Percentiles rank a stretch among this genome's conserved stretches.
Evolutionary conservation across 768 basidiomycete genomes (phyloP).

Genomic region (Cubamyces lactineus): DNA sequence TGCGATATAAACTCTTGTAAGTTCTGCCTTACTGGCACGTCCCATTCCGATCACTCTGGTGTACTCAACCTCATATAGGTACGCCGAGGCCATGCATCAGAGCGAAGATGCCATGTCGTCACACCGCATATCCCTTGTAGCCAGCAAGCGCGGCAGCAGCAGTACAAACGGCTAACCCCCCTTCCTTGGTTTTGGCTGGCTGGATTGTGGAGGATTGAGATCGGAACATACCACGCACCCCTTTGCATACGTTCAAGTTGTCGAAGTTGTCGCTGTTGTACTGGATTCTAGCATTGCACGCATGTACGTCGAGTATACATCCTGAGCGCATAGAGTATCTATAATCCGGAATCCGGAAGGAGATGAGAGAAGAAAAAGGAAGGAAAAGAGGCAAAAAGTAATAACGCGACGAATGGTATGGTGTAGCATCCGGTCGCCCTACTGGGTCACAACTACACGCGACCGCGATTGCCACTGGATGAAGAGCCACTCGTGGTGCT

Average conservation of each 20-base stretch:
- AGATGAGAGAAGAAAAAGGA: no score
- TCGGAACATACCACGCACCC: no score
- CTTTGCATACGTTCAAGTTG: conserved; percentile 11
- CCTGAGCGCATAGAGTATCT: conserved; percentile 7
- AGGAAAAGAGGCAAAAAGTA: no score
- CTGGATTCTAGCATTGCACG: conserved; percentile 14
- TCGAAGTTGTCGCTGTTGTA: conserved; percentile 17
- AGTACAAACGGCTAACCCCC: conserved; percentile 23
- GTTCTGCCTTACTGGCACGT: conserved; percentile 39
- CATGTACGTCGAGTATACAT: conserved; percentile 19
- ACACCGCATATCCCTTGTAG: conserved; percentile 39
- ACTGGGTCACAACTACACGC: no score
- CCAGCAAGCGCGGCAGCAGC: conserved; percentile 35
- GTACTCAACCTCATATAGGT: conserved; percentile 37
- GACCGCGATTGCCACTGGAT: no score
- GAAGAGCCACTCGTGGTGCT: no score
- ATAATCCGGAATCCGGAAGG: not conserved
- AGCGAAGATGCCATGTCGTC: conserved; percentile 54
- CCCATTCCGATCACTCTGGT: no score
- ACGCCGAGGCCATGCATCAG: conserved; percentile 57
- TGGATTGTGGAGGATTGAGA: not conserved
- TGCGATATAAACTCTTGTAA: conserved; percentile 90
- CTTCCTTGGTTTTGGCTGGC: not conserved
- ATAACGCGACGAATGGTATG: no score
- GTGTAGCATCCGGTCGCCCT: no score